Conservation (phyloP, 2,329 filamentous ascomycete genomes). For the Orbilia brochopaga region DNA sequence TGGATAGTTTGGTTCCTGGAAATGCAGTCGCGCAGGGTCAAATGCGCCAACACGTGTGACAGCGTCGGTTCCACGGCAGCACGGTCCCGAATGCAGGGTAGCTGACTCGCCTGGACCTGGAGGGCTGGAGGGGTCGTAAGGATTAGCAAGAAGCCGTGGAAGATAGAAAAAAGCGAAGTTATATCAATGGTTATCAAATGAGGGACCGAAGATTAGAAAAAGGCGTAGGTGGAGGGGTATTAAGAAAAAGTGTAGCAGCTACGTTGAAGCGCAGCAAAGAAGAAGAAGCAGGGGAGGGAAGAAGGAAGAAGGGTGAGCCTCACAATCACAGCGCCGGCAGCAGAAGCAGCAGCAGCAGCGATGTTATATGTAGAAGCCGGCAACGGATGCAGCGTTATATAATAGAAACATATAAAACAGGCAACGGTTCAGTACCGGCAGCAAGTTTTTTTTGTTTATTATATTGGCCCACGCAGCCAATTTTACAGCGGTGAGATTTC, state of each 20-base stretch:
- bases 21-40: too few species aligned
- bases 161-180: not conserved
- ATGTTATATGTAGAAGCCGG: not conserved
- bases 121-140: conserved; percentile 1
- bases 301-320: conserved; percentile 1
- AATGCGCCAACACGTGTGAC: conserved; percentile 33
- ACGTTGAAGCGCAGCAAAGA: too few species aligned
- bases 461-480: not conserved
- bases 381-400: not conserved
- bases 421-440: not conserved
- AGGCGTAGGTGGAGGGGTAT: not conserved
- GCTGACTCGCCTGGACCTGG: not conserved
- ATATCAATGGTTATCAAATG: not conserved
- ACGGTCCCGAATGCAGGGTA: not conserved
- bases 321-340: not conserved
- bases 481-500: conserved; percentile 7
- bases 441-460: not conserved
- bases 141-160: not conserved
- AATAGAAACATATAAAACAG: not conserved
- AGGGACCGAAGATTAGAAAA: not conserved
- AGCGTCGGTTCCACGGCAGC: conserved; percentile 15
- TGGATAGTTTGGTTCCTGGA: conserved; percentile 6
- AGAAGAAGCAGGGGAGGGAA: not conserved
- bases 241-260: not conserved
- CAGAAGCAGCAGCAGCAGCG: not conserved